Evolutionary conservation across 768 basidiomycete genomes (phyloP), one percentile per base, ranked within the genome.

Genomic region (Hygrocybe punicea): DNA sequence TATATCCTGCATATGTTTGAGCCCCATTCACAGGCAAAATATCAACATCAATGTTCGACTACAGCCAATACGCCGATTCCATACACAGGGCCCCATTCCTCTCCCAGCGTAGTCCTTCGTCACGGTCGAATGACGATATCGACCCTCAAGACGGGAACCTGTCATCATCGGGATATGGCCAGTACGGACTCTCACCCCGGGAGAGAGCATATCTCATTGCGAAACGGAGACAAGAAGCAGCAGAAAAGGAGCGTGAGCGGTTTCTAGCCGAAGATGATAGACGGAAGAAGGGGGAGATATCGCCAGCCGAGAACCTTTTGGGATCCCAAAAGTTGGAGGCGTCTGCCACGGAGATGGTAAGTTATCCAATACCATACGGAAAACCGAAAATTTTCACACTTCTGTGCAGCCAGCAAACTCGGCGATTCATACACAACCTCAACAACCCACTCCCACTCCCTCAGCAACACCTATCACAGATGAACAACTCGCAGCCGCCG

Each of bases 401-500:
- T n/a, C n/a, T n/a, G n/a, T n/a, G n/a, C n/a, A n/a, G n/a, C n/a
- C n/a, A n/a, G n/a, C n/a, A n/a, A n/a, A n/a, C n/a, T n/a, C n/a
- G n/a, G n/a, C n/a, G n/a, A n/a, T n/a, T n/a, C n/a, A n/a, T n/a
- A n/a, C n/a, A n/a, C n/a, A n/a, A n/a, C n/a, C n/a, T n/a, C n/a
- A n/a, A n/a, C n/a, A n/a, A n/a, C 19, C 39, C 39, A 16, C 39
- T 42, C 39, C 39, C 16, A 19, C 4, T 4, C 16, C 11, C 11
- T 10, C 39, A 16, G 14, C 11, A 14, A 16, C 39, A 6, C 19
- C 39, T 6, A 19, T 42, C 19, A 42, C 60, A 58, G 72, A 77
- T 56, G 62, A 61, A 3, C 73, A 74, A 46, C 60, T 75, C 11
- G 68, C 73, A 49, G 76, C 79, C 2, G 82, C 82, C 2, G 68